Evolutionary conservation across 139 green algal genomes (phyloP), one percentile per base, ranked within the genome.

Genomic region (Chlorokybus atmophyticus): DNA sequence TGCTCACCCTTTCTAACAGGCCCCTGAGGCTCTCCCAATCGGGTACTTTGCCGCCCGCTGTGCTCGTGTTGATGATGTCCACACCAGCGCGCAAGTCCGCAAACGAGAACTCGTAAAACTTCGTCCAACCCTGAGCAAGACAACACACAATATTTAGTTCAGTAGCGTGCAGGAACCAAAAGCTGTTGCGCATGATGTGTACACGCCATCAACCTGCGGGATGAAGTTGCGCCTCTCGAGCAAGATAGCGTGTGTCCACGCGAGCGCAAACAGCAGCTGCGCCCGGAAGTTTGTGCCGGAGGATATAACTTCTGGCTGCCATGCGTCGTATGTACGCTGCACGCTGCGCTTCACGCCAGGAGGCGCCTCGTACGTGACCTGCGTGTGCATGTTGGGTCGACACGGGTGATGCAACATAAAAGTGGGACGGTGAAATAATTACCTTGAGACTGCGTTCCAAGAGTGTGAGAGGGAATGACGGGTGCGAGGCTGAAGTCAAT

Each of bases 191-290:
- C 38, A 44, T 17, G 38, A 14, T 23, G 17, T 44, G 14, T 14
- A 44, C 38, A 44, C 44, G n/a, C 44, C 44, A 10, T 44, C 27
- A 19, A 52, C 44, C 44, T 52, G 44, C 1, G 82, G 81, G 24
- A 91, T 79, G 60, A 82, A 87, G 10, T 62, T 77, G 28, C 79
- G 71, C 8, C 84, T 59, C 75, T 87, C 79, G 64, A 87, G 78
- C 29, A 90, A 68, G 14, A 91, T 72, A 1, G 81, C 82, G 64
- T 93, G 80, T 68, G 90, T 84, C 83, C 83, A 93, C 2, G 83
- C 75, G 38, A 93, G 79, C 63, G 82, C 50, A 62, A 89, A 89
- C 47, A 88, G 77, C 63, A 93, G 75, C 75, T 89, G 82, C 14
- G 76, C 74, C 55, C 48, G 64, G 24, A 70, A 32, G 6, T 48